A percentile compares a stretch with the other conserved stretches of the same genome.
phyloP scores from a whole-genome alignment of 2,329 filamentous ascomycete genomes.

The Phaeosphaeria sp. region DNA sequence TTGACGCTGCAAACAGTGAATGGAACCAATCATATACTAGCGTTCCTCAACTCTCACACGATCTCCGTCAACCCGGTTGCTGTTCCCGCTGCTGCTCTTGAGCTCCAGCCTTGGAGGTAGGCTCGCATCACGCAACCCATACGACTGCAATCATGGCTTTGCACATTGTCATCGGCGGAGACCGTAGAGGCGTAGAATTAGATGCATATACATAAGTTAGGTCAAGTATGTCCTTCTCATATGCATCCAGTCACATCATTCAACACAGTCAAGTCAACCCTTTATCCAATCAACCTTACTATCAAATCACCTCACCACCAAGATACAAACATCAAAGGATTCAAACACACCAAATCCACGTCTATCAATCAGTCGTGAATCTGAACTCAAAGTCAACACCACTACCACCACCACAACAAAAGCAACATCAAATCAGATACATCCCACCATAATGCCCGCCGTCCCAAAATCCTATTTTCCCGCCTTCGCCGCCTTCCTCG shows the following conservation, averaged over 20 bases:
- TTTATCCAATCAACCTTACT: neutral
- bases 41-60: slow-evolving; percentile 2
- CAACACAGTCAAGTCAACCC: slow-evolving; percentile 1
- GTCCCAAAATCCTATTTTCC: slow-evolving; percentile 41
- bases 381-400: neutral
- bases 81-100: neutral
- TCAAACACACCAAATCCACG: no score
- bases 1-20: neutral
- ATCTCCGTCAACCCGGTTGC: slow-evolving; percentile 11
- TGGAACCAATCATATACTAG: neutral
- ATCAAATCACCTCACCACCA: no score
- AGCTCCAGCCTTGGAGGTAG: neutral
- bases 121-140: neutral
- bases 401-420: neutral
- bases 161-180: neutral
- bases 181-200: neutral
- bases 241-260: neutral
- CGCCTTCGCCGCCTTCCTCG: slow-evolving; percentile 40
- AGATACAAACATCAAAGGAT: neutral
- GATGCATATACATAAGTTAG: neutral
- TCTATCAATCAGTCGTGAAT: no score
- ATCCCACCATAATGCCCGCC: slow-evolving; percentile 35
- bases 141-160: neutral
- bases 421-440: slow-evolving; percentile 1
- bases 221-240: neutral